A percentile compares a stretch with the other conserved stretches of the same genome.
Conservation (phyloP, 2,329 filamentous ascomycete species). For the Emmonsiellopsis sp. region DNA sequence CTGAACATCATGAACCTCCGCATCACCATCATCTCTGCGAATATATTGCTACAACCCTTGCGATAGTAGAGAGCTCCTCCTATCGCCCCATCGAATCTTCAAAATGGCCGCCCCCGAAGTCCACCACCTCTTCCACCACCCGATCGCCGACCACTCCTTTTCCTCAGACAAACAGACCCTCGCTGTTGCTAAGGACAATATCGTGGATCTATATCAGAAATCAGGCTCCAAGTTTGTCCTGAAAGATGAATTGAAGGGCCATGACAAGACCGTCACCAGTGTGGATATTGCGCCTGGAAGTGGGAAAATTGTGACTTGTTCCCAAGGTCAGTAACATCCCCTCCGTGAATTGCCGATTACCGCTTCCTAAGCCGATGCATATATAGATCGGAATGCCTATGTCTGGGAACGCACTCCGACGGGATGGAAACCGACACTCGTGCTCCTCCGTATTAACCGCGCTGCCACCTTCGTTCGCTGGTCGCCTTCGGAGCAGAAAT, state of each 20-base stretch:
- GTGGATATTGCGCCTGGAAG: constrained; percentile 88
- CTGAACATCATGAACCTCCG: neutral
- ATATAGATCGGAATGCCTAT: constrained; percentile 82
- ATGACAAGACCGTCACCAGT: constrained; percentile 93
- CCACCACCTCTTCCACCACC: constrained; percentile 92
- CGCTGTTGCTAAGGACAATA: constrained; percentile 82
- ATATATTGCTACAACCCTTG: constrained; percentile 10
- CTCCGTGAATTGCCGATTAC: neutral
- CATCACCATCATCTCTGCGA: neutral
- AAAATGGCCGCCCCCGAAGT: constrained; percentile 80
- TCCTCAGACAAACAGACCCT: constrained; percentile 81
- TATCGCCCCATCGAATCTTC: constrained; percentile 46
- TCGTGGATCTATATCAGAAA: constrained; percentile 76
- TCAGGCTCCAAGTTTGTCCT: constrained; percentile 67
- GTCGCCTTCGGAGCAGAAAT: constrained; percentile 95
- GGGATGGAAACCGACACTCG: constrained; percentile 94
- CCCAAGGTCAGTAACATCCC: constrained; percentile 57
- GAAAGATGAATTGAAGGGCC: constrained; percentile 86
- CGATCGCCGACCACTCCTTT: constrained; percentile 97
- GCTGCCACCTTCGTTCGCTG: constrained; percentile 95
- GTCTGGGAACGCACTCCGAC: constrained; percentile 92
- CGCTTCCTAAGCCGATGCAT: neutral
- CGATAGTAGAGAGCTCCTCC: constrained; percentile 99
- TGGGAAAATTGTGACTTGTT: constrained; percentile 94
- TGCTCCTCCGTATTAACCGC: constrained; percentile 91